phyloP scores from a whole-genome alignment of 306 rosid genomes.

The Lathyrus sativus region DNA sequence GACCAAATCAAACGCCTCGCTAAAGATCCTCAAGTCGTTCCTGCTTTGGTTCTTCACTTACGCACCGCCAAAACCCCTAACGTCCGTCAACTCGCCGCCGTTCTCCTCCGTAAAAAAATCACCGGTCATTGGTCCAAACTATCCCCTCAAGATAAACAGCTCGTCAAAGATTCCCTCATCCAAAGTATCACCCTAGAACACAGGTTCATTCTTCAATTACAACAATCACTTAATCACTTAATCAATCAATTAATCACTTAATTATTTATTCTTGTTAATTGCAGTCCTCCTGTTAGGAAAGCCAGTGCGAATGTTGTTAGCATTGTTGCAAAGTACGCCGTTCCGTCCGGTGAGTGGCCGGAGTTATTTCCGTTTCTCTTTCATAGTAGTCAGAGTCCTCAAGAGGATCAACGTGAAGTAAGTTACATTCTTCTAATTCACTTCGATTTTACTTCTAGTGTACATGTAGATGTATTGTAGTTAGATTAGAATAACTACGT shows the following conservation, averaged over 20 bases:
- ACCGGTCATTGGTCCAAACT: constrained; percentile 98
- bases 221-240: background rate
- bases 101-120: constrained; percentile 96
- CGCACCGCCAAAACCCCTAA: constrained; percentile 98
- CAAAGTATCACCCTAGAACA: constrained; percentile 92
- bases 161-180: constrained; percentile 80
- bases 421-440: constrained; percentile 29
- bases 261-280: background rate
- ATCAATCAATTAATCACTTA: background rate
- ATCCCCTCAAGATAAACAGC: constrained; percentile 65
- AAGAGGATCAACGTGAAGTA: constrained; percentile 96
- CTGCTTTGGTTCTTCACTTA: constrained; percentile 84
- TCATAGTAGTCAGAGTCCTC: constrained; percentile 92
- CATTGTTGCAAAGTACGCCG: constrained; percentile 86
- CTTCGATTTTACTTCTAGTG: background rate
- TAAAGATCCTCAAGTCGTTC: constrained; percentile 91
- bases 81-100: constrained; percentile 92
- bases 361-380: constrained; percentile 92
- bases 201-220: constrained; percentile 42
- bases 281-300: constrained; percentile 89
- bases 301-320: constrained; percentile 98
- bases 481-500: background rate
- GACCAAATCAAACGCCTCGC: constrained; percentile 94
- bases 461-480: background rate
- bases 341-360: constrained; percentile 95